Evolutionary conservation across 1,284 basidiomycete species (phyloP), one percentile per base, ranked within the genome.

Genomic region (Erythrobasidium hasegawianum): DNA sequence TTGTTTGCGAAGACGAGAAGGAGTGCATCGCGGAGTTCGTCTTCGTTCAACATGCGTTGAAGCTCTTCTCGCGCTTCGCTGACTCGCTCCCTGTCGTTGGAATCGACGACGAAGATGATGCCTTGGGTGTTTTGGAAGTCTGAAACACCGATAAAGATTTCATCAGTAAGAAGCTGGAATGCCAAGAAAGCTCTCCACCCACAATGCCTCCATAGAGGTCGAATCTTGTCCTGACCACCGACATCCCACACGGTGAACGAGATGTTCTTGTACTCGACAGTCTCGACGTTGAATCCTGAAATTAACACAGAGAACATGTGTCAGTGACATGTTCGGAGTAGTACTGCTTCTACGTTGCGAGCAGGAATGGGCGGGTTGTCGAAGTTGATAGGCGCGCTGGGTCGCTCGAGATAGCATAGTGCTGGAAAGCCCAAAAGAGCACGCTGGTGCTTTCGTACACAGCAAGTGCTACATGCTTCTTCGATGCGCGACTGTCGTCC

Each of bases 91-190:
- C 96, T 84, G 83, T 99, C 96, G 81, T 98, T 98, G 65, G 96
- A 98, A 81, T 99, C 96, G 72, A 99, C 94, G 66, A 99, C 96
- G 79, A 98, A 99, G 78, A 99, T 98, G 82, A 99, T 97, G 74
- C 95, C 96, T 82, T 99, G 96, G 55, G 96, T 99, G 84, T 98
- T 98, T 82, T 98, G 96, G 91, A 97, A 99, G 83, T 99, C 95
- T 96, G 73, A 29, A 57, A 11, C 49, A 47, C 22, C 4, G 5
- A 47, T 16, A 18, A n/a, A n/a, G n/a, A n/a, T n/a, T n/a, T n/a
- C n/a, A n/a, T n/a, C n/a, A n/a, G n/a, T n/a, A n/a, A 16, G 45
- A 11, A 22, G 10, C 41, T 50, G 13, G 50, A 20, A 24, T 26
- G 54, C 13, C 1, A 27, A 4, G 43, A 22, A 18, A 14, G n/a